Percentiles rank a stretch among this genome's conserved stretches.
Conservation (phyloP, 108 stramenopile genomes). For the Poteriospumella lacustris region DNA sequence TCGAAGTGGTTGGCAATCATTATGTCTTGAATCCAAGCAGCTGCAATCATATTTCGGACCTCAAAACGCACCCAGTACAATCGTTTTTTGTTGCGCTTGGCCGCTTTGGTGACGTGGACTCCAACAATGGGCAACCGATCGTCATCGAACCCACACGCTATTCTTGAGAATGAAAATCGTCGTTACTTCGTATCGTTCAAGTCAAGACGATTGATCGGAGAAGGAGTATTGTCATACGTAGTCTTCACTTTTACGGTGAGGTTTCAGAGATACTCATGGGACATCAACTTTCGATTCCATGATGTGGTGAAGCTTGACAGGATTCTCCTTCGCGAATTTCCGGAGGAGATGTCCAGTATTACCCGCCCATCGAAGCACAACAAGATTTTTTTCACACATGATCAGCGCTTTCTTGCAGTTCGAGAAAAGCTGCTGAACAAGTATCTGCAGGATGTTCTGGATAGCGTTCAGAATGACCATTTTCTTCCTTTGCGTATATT, state of each 20-base stretch:
- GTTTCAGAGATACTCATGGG: slow-evolving; percentile 12
- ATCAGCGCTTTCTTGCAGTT: neutral
- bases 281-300: neutral
- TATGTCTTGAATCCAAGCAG: no score
- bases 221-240: no score
- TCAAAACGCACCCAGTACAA: no score
- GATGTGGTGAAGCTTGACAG: neutral
- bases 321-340: neutral
- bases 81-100: no score
- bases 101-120: no score
- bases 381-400: neutral
- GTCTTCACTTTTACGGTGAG: slow-evolving; percentile 4
- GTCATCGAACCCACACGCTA: no score
- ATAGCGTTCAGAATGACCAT: neutral
- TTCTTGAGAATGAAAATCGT: no score
- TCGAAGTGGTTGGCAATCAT: no score
- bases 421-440: neutral
- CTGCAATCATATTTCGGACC: no score
- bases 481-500: neutral
- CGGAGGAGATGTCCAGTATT: neutral
- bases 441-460: slow-evolving; percentile 23
- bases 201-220: no score
- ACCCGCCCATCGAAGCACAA: neutral
- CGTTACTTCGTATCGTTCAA: no score
- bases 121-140: no score